A percentile compares a stretch with the other conserved stretches of the same genome.
phyloP scores from a whole-genome alignment of 164 flowering plant species.

The Magnolia sinica region DNA sequence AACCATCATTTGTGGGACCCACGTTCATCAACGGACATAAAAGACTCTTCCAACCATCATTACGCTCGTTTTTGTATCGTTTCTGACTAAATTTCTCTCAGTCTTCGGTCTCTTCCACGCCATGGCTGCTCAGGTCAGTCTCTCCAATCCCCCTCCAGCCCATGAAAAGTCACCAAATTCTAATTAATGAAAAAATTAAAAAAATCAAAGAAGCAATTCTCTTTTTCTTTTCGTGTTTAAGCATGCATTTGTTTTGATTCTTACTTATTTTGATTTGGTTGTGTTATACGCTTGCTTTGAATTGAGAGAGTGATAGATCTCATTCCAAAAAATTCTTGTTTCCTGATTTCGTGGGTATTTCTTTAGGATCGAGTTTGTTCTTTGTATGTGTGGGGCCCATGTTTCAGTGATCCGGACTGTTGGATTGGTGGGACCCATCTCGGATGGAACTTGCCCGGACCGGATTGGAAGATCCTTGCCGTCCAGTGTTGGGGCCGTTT shows the following conservation, averaged over 20 bases:
- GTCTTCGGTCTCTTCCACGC: neutral
- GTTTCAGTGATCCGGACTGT: too few relatives aligned
- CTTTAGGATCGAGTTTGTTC: too few relatives aligned
- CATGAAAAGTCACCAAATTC: too few relatives aligned
- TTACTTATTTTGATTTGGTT: too few relatives aligned
- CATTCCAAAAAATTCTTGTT: too few relatives aligned
- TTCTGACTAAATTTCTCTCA: neutral
- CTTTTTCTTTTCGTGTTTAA: neutral
- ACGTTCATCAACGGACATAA: neutral
- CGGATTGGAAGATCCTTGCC: too few relatives aligned
- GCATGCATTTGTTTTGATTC: neutral
- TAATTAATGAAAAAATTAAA: too few relatives aligned
- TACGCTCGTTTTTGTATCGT: neutral
- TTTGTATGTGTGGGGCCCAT: too few relatives aligned
- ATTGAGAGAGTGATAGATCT: too few relatives aligned
- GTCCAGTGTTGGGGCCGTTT: neutral
- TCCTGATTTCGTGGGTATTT: too few relatives aligned
- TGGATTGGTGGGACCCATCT: neutral
- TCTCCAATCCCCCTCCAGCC: neutral
- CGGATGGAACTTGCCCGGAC: too few relatives aligned
- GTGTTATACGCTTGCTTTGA: too few relatives aligned
- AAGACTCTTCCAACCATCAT: neutral
- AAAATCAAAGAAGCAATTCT: neutral
- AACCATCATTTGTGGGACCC: neutral
- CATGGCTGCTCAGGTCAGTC: slow-evolving; percentile 1